A percentile compares a stretch with the other conserved stretches of the same genome.
These are phyloP conservation scores for Leccinellum rugosiceps DNA, from an alignment of 768 basidiomycete genomes.

Conservation along the genomic window DNA sequence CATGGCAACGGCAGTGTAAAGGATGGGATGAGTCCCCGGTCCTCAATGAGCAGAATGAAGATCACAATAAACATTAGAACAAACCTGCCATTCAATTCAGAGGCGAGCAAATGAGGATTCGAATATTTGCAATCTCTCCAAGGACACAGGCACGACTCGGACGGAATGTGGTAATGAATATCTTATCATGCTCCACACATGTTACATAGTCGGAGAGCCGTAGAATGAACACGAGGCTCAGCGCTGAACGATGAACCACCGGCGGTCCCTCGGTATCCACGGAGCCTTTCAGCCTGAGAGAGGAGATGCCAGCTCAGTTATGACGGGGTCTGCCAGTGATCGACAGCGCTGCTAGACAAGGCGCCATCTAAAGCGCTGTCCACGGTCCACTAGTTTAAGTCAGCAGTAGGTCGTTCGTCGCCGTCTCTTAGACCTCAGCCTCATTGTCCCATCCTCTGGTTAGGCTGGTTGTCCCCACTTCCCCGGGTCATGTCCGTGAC, in stretches of 20 bases:
- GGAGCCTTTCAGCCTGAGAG: not conserved
- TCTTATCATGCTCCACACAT: not conserved
- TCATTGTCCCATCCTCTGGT: not conserved
- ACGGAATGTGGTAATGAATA: not conserved
- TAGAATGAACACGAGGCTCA: no score
- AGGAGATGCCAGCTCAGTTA: constrained; percentile 9
- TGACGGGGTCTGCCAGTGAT: constrained; percentile 1
- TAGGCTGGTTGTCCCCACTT: not conserved
- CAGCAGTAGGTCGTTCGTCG: not conserved
- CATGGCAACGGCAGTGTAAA: no score
- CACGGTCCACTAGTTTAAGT: not conserved
- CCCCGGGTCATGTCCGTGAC: constrained; percentile 8
- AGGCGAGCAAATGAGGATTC: no score
- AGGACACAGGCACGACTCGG: no score
- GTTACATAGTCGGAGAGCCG: not conserved
- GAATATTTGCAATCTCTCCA: no score
- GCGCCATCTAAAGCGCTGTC: not conserved
- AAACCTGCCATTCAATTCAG: no score
- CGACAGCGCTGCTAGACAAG: not conserved
- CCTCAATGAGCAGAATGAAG: no score
- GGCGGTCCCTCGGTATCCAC: not conserved
- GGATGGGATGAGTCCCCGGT: no score
- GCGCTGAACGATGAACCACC: no score
- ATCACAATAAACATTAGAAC: no score
- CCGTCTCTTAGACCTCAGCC: not conserved